Conservation (phyloP, 306 rosid species). For the Fagus sylvatica region DNA sequence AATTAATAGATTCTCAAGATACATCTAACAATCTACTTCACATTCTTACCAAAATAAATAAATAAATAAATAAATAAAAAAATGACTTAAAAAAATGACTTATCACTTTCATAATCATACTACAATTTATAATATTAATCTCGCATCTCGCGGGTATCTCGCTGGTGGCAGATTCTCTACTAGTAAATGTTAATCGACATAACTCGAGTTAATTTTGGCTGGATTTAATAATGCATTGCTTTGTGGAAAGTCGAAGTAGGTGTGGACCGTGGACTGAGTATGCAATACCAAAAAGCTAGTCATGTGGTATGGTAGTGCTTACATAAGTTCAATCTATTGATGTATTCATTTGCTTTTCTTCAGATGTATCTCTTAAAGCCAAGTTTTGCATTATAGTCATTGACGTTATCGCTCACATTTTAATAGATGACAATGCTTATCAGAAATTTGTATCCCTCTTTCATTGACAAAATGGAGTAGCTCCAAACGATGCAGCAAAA, state of each 20-base stretch:
- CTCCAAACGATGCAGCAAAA: constrained; percentile 28
- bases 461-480: constrained; percentile 13
- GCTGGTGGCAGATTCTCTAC: too few relatives aligned
- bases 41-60: too few relatives aligned
- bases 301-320: neutral
- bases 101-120: too few relatives aligned
- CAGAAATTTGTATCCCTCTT: constrained; percentile 1
- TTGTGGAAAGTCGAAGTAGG: constrained; percentile 14
- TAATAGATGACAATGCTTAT: constrained; percentile 22
- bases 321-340: constrained; percentile 2
- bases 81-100: too few relatives aligned
- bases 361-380: constrained; percentile 30
- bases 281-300: neutral
- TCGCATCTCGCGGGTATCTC: too few relatives aligned
- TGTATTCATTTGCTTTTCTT: constrained; percentile 39
- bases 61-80: too few relatives aligned
- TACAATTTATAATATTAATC: too few relatives aligned
- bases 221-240: too few relatives aligned
- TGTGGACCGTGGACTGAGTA: neutral
- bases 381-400: neutral
- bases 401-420: constrained; percentile 38
- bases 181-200: too few relatives aligned
- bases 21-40: too few relatives aligned
- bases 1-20: too few relatives aligned
- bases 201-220: too few relatives aligned